Base-by-base conservation (phyloP, 192 early-diverging fungal genomes). In the Gryganskiella cystojenkinii region DNA sequence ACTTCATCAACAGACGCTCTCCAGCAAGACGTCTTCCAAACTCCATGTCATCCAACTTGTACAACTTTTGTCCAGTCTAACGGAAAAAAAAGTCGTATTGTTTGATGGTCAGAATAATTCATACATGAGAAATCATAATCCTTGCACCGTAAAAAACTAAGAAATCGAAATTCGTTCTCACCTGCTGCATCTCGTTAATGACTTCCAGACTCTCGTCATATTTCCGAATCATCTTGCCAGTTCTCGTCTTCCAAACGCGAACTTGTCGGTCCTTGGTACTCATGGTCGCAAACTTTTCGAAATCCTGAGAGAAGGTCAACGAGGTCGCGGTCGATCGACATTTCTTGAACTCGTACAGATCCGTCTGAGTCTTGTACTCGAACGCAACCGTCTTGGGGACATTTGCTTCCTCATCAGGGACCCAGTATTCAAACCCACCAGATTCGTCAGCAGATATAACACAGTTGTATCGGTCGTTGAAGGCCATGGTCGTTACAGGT, bases 271-370 rank as follows among this genome's bases (percentile, higher is more conserved):
- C 96, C 49, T 81, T 88, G 58, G 92, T 86, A 54, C 92, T 91
- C 67, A 93, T 93, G 3, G 94, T 96, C 6, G 92, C 95, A 89
- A 99, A 98, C 56, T 91, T 91, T 14, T 82, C 80, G 54, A 82
- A 89, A 56, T 97, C 94, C 4, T 86, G 87, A 7, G 95, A 97
- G 62, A 99, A 93, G 7, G 71, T 84, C 9, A 99, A 82, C 22
- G 92, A 91, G 9, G 88, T 91, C 0, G 98, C 96, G 1, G 86
- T 70, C 42, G 90, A 84, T 73, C 95, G 95, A 45, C 82, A 71
- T 90, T 98, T 99, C 82, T 94, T 93, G 66, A 97, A 99, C 68
- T 96, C 95, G 72, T 96, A 99, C 45, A 99, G 80, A 84, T 98
- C 95, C 0, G 98, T 99, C 44, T 99, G 93, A 17, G 91, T 88